These are phyloP conservation scores for Curvularia spicifera DNA, from an alignment of 2,329 filamentous ascomycete species.

Conservation along the genomic window DNA sequence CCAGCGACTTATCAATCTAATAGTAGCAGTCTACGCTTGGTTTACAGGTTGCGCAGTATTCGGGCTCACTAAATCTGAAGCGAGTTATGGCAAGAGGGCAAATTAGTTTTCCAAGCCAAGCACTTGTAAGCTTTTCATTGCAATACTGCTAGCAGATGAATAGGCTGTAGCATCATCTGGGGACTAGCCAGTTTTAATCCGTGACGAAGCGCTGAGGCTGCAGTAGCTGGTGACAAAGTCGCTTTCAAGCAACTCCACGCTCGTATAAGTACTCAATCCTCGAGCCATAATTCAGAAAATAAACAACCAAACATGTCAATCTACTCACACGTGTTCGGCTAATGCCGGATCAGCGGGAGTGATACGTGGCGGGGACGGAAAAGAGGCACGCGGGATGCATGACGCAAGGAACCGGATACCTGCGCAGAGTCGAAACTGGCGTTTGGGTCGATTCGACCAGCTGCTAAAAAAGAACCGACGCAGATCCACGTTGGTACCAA, in stretches of 20 bases:
- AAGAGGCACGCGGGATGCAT: not conserved
- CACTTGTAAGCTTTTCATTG: no score
- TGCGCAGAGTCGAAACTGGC: not conserved
- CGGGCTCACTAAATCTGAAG: no score
- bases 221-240: not conserved
- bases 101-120: no score
- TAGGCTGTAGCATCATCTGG: no score
- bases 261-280: not conserved
- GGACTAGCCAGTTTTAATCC: not conserved
- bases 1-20: no score
- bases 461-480: not conserved
- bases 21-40: no score
- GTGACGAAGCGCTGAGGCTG: not conserved
- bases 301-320: not conserved
- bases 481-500: not conserved
- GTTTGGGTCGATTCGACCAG: not conserved
- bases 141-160: no score
- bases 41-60: no score
- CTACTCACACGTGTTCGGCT: not conserved
- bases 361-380: not conserved
- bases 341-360: not conserved
- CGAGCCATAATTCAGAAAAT: not conserved
- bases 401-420: not conserved
- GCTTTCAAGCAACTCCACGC: not conserved
- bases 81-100: no score